A percentile compares a stretch with the other conserved stretches of the same genome.
Evolutionary conservation across 192 early-diverging fungal species (phyloP).

Genomic region (Entomortierella parvispora): DNA sequence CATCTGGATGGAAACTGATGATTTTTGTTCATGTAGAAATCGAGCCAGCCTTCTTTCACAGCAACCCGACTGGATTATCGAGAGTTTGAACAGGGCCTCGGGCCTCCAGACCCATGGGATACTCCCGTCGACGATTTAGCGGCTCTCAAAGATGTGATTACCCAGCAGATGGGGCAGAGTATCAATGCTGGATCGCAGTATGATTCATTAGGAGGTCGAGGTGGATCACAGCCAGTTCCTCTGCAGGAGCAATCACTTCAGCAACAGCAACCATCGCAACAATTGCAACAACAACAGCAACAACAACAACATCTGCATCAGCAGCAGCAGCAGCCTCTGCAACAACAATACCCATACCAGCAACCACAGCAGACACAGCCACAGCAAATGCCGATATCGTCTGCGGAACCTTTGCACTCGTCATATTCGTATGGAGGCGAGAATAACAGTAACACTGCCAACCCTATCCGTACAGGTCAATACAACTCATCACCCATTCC

Average conservation of each 20-base stretch:
- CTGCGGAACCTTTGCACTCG: neutral
- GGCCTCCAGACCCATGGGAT: constrained; percentile 72
- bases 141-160: constrained; percentile 63
- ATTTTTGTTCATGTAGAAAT: constrained; percentile 22
- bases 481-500: constrained; percentile 40
- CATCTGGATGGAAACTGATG: neutral
- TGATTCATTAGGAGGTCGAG: too few species aligned
- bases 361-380: constrained; percentile 16
- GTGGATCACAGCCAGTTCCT: too few species aligned
- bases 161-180: constrained; percentile 49
- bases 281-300: neutral
- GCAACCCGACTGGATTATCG: constrained; percentile 59
- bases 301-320: constrained; percentile 20
- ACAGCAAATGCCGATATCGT: neutral
- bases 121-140: constrained; percentile 66
- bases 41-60: constrained; percentile 24
- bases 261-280: neutral
- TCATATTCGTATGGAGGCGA: neutral
- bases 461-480: neutral
- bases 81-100: constrained; percentile 73
- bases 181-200: neutral
- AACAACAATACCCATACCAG: constrained; percentile 15
- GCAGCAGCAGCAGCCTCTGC: neutral
- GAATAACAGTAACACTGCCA: neutral
- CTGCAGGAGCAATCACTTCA: too few species aligned